Percentiles rank a stretch among this genome's conserved stretches.
Conservation (phyloP, 306 rosid species). For the Leucaena leucocephala region DNA sequence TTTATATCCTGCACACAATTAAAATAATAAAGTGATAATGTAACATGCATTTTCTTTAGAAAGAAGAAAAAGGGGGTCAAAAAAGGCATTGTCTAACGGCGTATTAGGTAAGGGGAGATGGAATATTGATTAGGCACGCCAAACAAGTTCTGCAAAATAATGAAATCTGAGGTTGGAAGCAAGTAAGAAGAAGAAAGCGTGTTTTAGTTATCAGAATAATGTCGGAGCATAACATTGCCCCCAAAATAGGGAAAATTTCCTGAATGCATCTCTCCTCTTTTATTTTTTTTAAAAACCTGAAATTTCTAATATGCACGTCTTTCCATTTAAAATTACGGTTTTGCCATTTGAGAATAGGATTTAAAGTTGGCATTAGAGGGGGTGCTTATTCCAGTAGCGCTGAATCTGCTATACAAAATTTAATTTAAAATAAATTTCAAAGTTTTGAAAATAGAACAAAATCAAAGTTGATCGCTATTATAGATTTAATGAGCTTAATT, state of each 20-base stretch:
- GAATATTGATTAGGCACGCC: background rate
- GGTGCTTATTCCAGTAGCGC: background rate
- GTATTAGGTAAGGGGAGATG: background rate
- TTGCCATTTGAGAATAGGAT: background rate
- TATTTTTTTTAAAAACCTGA: background rate
- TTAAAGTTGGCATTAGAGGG: background rate
- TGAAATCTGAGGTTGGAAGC: background rate
- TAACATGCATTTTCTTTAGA: background rate
- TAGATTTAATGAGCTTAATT: background rate
- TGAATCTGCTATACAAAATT: background rate
- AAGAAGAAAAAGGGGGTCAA: background rate
- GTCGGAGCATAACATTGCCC: background rate
- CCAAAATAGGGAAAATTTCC: background rate
- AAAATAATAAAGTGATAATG: background rate
- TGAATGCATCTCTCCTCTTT: background rate
- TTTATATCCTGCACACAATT: too few species aligned
- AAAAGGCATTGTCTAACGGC: background rate
- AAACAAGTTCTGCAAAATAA: background rate
- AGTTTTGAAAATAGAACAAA: background rate
- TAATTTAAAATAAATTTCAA: too few species aligned
- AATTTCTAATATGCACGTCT: background rate
- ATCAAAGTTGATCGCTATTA: too few species aligned
- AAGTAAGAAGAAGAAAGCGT: background rate
- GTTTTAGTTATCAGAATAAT: background rate
- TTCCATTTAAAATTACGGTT: background rate